These are phyloP conservation scores for Trichosporon ovoides DNA, from an alignment of 1,284 basidiomycete species.

Conservation along the genomic window DNA sequence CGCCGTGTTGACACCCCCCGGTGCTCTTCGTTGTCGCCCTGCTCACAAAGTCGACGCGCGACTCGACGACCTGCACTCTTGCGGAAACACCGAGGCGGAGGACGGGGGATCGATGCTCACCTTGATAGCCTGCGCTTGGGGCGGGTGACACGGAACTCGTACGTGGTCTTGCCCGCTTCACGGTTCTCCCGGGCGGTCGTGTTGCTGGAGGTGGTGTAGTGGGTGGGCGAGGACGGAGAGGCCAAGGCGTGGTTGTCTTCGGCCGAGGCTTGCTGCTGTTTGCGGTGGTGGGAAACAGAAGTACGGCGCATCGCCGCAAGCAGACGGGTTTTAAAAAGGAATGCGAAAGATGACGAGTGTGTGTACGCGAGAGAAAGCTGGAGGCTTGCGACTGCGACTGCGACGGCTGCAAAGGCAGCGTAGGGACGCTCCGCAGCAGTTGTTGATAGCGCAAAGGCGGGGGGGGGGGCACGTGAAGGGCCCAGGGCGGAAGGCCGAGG, in stretches of 20 bases:
- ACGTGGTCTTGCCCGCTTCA: background rate
- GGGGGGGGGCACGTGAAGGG: background rate
- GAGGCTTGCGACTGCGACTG: background rate
- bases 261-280: background rate
- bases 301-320: conserved; percentile 2
- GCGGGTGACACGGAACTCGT: conserved; percentile 31
- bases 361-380: background rate
- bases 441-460: background rate
- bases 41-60: conserved; percentile 7
- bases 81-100: no score
- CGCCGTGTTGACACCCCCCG: no score
- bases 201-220: background rate
- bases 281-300: conserved; percentile 5
- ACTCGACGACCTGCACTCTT: no score
- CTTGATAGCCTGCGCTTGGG: conserved; percentile 44
- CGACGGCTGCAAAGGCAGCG: background rate
- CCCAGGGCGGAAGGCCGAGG: background rate
- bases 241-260: background rate
- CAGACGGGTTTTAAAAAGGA: background rate
- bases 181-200: background rate
- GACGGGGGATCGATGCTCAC: conserved; percentile 24
- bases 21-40: background rate
- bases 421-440: background rate
- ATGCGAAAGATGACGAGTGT: conserved; percentile 5
- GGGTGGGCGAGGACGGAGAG: background rate